phyloP scores from a whole-genome alignment of 768 basidiomycete species.

The Leucocoprinus sp. region DNA sequence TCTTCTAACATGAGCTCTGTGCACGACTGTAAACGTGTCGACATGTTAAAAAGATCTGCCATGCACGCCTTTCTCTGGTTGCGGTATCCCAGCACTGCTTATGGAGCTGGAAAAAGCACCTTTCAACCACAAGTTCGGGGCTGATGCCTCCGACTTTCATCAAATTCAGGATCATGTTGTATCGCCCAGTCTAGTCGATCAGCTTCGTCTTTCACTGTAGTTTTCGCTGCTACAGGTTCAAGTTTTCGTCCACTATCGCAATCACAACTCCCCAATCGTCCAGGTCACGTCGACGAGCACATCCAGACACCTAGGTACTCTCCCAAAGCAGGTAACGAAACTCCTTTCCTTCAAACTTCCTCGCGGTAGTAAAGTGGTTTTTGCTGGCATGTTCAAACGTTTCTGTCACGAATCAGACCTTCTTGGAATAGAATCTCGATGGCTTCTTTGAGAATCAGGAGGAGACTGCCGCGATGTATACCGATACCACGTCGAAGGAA shows the following conservation, averaged over 20 bases:
- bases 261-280: conserved; percentile 99
- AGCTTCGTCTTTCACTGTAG: conserved; percentile 97
- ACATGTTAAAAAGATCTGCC: neutral
- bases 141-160: conserved; percentile 99
- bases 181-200: conserved; percentile 98
- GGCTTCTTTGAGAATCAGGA: conserved; percentile 96
- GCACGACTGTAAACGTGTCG: neutral
- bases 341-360: conserved; percentile 94
- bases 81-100: conserved; percentile 84
- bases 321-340: conserved; percentile 92
- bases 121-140: conserved; percentile 95
- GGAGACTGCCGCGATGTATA: conserved; percentile 94
- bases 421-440: conserved; percentile 99
- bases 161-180: conserved; percentile 98
- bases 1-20: conserved; percentile 75
- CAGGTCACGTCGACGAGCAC: conserved; percentile 92
- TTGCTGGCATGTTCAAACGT: conserved; percentile 99
- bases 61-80: conserved; percentile 68
- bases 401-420: conserved; percentile 95
- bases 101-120: conserved; percentile 99
- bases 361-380: conserved; percentile 91
- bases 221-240: conserved; percentile 85
- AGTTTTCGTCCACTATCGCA: conserved; percentile 99
- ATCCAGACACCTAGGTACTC: conserved; percentile 99
- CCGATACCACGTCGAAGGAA: conserved; percentile 93